Conservation (phyloP, 23 red algal genomes). For the Chondrus crispus region DNA sequence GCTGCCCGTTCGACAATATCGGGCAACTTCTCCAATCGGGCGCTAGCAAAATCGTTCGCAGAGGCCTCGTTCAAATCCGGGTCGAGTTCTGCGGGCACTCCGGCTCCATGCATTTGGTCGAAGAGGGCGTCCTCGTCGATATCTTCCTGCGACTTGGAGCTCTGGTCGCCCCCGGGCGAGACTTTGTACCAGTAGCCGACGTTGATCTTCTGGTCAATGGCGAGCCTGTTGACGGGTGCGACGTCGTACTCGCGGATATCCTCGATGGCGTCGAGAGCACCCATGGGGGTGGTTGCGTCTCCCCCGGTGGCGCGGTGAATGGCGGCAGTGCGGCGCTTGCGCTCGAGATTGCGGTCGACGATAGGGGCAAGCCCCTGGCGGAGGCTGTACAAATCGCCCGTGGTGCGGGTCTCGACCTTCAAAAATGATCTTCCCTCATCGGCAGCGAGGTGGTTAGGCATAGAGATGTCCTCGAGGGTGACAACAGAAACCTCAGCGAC, state of each 20-base stretch:
- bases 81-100: background rate
- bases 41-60: slow-evolving; percentile 55
- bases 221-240: slow-evolving; percentile 74
- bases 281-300: background rate
- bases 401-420: slow-evolving; percentile 72
- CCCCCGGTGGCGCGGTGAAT: background rate
- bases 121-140: background rate
- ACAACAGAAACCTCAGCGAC: slow-evolving; percentile 42
- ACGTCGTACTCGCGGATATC: slow-evolving; percentile 95
- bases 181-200: slow-evolving; percentile 96
- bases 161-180: slow-evolving; percentile 9
- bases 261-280: slow-evolving; percentile 65
- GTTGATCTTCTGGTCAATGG: slow-evolving; percentile 85
- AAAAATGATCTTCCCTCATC: slow-evolving; percentile 49
- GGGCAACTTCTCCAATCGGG: slow-evolving; percentile 37
- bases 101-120: background rate
- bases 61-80: slow-evolving; percentile 42
- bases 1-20: slow-evolving; percentile 84
- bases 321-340: background rate
- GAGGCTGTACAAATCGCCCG: slow-evolving; percentile 50
- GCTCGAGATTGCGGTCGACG: slow-evolving; percentile 22
- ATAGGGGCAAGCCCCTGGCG: slow-evolving; percentile 10
- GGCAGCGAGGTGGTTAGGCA: slow-evolving; percentile 82
- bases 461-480: slow-evolving; percentile 57
- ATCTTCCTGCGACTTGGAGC: background rate